These are phyloP conservation scores for Phycomyces nitens DNA, from an alignment of 192 early-diverging fungal species.

Conservation along the genomic window DNA sequence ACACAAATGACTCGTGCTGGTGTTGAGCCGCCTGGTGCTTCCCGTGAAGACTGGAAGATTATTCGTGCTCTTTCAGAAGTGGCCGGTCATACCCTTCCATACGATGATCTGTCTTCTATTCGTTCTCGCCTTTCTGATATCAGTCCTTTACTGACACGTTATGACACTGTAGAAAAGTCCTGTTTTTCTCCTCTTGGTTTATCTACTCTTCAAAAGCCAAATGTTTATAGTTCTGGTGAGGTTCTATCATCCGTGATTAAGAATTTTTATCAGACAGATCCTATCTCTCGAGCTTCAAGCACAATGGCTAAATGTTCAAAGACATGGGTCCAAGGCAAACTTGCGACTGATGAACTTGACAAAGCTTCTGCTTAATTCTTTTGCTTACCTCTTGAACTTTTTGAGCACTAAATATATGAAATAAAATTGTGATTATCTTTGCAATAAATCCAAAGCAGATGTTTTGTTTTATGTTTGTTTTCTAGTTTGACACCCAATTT, in stretches of 20 bases:
- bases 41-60: slow-evolving; percentile 99
- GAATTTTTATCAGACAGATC: slow-evolving; percentile 94
- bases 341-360: neutral
- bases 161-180: slow-evolving; percentile 62
- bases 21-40: slow-evolving; percentile 78
- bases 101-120: slow-evolving; percentile 80
- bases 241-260: slow-evolving; percentile 62
- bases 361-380: slow-evolving; percentile 12
- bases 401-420: too few relatives aligned
- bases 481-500: too few relatives aligned
- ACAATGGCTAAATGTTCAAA: slow-evolving; percentile 95
- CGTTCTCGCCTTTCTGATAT: slow-evolving; percentile 84
- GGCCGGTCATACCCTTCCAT: slow-evolving; percentile 80
- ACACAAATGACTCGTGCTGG: slow-evolving; percentile 89
- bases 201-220: slow-evolving; percentile 41
- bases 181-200: slow-evolving; percentile 64
- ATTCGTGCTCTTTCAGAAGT: slow-evolving; percentile 92
- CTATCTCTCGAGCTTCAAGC: slow-evolving; percentile 83
- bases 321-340: slow-evolving; percentile 28
- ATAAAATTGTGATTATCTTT: too few relatives aligned
- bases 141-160: slow-evolving; percentile 74
- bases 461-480: too few relatives aligned
- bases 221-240: slow-evolving; percentile 29
- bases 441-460: too few relatives aligned
- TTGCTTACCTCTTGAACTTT: too few relatives aligned